These are phyloP conservation scores for Phytopythium ostracodes DNA, from an alignment of 352 stramenopile species.

Conservation along the genomic window DNA sequence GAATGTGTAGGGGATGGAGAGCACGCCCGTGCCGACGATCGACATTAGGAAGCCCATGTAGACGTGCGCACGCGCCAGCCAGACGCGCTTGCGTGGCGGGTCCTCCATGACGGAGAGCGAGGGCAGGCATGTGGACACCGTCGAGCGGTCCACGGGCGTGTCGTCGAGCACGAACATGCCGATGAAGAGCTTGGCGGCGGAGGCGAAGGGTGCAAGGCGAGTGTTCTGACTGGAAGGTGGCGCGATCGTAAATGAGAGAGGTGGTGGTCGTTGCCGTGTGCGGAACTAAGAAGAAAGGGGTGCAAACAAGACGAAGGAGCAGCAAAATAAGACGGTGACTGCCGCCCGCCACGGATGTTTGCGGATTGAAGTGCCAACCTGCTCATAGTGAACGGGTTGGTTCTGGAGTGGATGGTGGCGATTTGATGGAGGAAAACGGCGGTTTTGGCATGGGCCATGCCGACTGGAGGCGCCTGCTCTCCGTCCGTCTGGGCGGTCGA, in stretches of 20 bases:
- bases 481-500: not conserved
- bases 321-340: not conserved
- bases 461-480: not conserved
- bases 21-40: conserved; percentile 66
- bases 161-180: conserved; percentile 4
- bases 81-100: not conserved
- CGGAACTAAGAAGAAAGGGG: not conserved
- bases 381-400: no score
- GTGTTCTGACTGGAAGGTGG: not conserved
- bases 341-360: not conserved
- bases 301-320: not conserved
- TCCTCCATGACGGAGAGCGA: conserved; percentile 3
- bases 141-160: conserved; percentile 2
- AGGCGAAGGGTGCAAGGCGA: not conserved
- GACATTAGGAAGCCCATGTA: conserved; percentile 76
- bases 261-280: not conserved
- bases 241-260: not conserved
- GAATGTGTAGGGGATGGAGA: conserved; percentile 71
- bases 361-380: not conserved
- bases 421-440: not conserved
- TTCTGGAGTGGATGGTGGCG: not conserved
- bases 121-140: not conserved
- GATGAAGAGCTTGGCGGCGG: not conserved
- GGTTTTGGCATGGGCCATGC: not conserved
- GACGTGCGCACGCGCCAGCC: conserved; percentile 27